A percentile compares a stretch with the other conserved stretches of the same genome.
Conservation (phyloP, 495 filamentous ascomycete species). For the Chlorociboria aeruginascens region DNA sequence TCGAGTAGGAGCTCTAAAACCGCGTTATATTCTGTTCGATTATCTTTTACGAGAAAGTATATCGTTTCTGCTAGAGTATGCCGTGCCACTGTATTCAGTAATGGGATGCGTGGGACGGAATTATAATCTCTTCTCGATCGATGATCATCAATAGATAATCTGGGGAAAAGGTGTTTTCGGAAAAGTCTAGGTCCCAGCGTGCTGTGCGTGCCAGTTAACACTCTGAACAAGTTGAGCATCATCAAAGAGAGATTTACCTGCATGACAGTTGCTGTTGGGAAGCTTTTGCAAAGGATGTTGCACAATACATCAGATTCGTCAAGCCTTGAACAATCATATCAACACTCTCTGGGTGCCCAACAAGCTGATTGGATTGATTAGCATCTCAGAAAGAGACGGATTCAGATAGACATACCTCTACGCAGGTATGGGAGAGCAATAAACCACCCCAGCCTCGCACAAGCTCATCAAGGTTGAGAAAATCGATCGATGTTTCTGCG, state of each 20-base stretch:
- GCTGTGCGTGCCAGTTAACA: constrained; percentile 17
- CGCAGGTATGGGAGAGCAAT: constrained; percentile 35
- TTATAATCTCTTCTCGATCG: background rate
- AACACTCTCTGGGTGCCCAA: constrained; percentile 35
- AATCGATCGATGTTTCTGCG: constrained; percentile 33
- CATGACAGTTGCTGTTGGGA: constrained; percentile 33
- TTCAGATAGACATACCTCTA: constrained; percentile 11
- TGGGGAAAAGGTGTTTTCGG: constrained; percentile 58
- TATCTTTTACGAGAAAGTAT: constrained; percentile 43
- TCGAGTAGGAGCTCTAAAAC: constrained; percentile 41
- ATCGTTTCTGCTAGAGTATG: constrained; percentile 53
- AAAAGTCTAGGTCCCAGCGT: constrained; percentile 49
- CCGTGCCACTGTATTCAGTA: constrained; percentile 44
- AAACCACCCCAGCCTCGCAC: constrained; percentile 40
- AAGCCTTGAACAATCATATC: constrained; percentile 37
- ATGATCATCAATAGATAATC: constrained; percentile 27
- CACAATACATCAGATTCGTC: constrained; percentile 31
- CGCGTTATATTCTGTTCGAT: constrained; percentile 31
- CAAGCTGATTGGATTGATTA: constrained; percentile 22
- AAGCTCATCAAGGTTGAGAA: constrained; percentile 39
- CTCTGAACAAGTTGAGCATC: background rate
- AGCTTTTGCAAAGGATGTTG: constrained; percentile 35
- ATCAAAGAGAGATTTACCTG: constrained; percentile 19
- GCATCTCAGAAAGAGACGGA: background rate
- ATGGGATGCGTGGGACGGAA: constrained; percentile 27